Base-by-base conservation (phyloP, 2,329 filamentous ascomycete genomes). In the Mycosphaerella arachidis region DNA sequence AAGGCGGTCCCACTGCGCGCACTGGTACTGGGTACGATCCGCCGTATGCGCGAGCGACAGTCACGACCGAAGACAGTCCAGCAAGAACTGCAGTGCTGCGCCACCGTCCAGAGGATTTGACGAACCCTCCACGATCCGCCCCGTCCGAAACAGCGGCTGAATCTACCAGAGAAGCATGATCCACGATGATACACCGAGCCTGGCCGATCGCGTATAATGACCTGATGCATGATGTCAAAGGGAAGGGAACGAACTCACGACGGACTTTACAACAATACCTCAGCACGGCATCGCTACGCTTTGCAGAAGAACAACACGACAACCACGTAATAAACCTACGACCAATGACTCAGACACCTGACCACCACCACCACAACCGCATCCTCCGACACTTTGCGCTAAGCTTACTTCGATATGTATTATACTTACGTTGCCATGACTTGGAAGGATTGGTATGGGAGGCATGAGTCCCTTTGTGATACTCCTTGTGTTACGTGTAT, bases 21-120 rank as follows among this genome's bases (percentile, higher is more conserved):
- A n/a, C 51, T n/a, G 50, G 55, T 55, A 51, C 57, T 13, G 54
- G 63, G 13, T 70, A 72, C 59, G 68, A 70, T 46, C 68, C 68
- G 2, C 67, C 70, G 1, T 71, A 69, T 51, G 62, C 56, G n/a
- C 56, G 64, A 54, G 57, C 61, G 16, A 46, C 48, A 13, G 62
- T 31, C 5, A 48, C 40, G 4, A 43, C 58, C 9, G 63, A 67
- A 48, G 70, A 70, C 30, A 66, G 65, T 7, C 67, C 70, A 29
- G 70, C 67, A 7, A 57, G 65, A 18, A 61, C 68, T 10, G 66
- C 69, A 20, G 65, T 67, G 16, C 56, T 67, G 50, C 68, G 69
- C 43, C 68, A 70, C 53, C 66, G 68, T 20, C 46, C 29, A 27
- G 50, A 35, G n/a, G 50, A 52, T 35, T 20, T 37, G 68, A 68